These are phyloP conservation scores for Cercospora janseana DNA, from an alignment of 2,329 filamentous ascomycete species.

Conservation along the genomic window DNA sequence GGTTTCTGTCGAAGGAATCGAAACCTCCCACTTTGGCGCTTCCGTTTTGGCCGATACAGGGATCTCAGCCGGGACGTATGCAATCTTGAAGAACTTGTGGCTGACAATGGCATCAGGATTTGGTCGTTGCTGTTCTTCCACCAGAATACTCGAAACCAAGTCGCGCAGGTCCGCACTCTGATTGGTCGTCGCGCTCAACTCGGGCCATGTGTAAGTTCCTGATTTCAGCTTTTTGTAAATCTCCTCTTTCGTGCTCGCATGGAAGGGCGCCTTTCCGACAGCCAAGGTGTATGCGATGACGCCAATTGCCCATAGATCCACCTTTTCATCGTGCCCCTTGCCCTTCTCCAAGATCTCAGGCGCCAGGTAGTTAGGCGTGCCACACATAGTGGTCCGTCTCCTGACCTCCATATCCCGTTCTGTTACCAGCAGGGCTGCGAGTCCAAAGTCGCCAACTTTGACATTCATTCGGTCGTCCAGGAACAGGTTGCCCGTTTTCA, in stretches of 20 bases:
- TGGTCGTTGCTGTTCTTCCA: conserved; percentile 71
- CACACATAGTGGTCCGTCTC: conserved; percentile 88
- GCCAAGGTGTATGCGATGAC: conserved; percentile 99
- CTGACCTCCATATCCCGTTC: conserved; percentile 81
- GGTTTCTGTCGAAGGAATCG: conserved; percentile 44
- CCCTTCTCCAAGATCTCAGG: conserved; percentile 95
- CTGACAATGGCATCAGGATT: conserved; percentile 75
- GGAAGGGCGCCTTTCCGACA: conserved; percentile 92
- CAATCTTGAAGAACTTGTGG: conserved; percentile 74
- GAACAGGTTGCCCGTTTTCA: conserved; percentile 98
- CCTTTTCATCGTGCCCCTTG: conserved; percentile 94
- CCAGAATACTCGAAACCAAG: conserved; percentile 71
- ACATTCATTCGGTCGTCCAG: conserved; percentile 93
- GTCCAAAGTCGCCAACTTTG: conserved; percentile 95
- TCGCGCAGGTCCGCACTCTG: conserved; percentile 77
- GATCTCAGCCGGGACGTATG: conserved; percentile 64
- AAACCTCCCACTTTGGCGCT: conserved; percentile 49
- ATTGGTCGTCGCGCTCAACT: conserved; percentile 62
- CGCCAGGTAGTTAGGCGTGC: conserved; percentile 97
- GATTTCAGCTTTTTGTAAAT: conserved; percentile 70
- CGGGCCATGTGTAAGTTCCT: conserved; percentile 78
- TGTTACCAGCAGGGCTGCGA: conserved; percentile 87
- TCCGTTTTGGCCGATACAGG: conserved; percentile 46
- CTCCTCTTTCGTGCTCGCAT: conserved; percentile 83
- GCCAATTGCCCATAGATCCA: conserved; percentile 96